Conservation (phyloP, 805 yeast species). For the Zygosaccharomyces rouxii region DNA sequence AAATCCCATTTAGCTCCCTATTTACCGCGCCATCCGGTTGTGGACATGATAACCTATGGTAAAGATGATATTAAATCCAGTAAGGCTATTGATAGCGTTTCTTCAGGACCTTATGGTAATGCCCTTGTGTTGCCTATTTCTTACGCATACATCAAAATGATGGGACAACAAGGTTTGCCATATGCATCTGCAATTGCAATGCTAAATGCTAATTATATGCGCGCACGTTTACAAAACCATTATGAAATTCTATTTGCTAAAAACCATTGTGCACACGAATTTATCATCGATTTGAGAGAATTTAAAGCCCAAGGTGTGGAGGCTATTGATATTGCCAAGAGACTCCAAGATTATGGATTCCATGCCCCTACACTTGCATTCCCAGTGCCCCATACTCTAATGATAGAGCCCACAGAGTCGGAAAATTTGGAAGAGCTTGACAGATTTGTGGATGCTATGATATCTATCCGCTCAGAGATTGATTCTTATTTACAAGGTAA, state of each 20-base stretch:
- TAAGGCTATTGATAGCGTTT: conserved; percentile 58
- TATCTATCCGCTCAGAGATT: conserved; percentile 79
- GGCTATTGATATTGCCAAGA: conserved; percentile 94
- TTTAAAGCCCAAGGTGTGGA: conserved; percentile 78
- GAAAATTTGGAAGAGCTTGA: conserved; percentile 86
- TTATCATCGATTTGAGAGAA: conserved; percentile 84
- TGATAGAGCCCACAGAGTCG: conserved; percentile 98
- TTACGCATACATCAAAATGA: conserved; percentile 89
- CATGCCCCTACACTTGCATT: conserved; percentile 99
- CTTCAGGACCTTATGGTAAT: conserved; percentile 94
- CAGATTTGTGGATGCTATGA: conserved; percentile 83
- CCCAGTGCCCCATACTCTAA: conserved; percentile 96
- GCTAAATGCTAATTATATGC: conserved; percentile 95
- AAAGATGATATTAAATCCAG: conserved; percentile 37
- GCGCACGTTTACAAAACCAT: conserved; percentile 63
- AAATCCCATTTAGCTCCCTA: conserved; percentile 71
- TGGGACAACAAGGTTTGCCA: conserved; percentile 83
- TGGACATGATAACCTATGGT: conserved; percentile 44
- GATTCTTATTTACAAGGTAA: conserved; percentile 63
- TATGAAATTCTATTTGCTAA: conserved; percentile 72
- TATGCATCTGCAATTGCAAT: conserved; percentile 87
- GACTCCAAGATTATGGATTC: conserved; percentile 96
- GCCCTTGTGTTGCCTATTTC: conserved; percentile 91
- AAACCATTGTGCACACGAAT: conserved; percentile 88
- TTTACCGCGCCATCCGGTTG: conserved; percentile 73